Conservation (phyloP, 2,329 filamentous ascomycete genomes). For the Eurotiales sp. region DNA sequence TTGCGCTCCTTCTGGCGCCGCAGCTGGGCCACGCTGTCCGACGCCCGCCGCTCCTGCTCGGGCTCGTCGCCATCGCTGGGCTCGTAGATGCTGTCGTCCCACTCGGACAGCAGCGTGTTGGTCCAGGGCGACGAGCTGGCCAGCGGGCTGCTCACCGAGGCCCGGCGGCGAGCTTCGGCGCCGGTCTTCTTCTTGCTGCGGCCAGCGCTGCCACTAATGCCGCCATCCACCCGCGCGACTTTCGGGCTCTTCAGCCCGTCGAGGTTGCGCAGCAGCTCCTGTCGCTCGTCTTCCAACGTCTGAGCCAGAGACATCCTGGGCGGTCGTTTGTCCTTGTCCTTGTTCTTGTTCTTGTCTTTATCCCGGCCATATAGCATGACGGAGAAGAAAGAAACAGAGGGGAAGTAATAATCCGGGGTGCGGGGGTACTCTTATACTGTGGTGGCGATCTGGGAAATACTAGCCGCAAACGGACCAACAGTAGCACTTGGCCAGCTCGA, state of each 20-base stretch:
- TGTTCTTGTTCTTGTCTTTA: too few relatives aligned
- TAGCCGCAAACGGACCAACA: not conserved
- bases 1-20: conserved; percentile 18
- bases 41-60: conserved; percentile 33
- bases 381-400: not conserved
- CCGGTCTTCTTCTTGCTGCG: conserved; percentile 1
- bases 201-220: conserved; percentile 59
- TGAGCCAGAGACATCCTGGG: conserved; percentile 68
- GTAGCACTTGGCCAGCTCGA: not conserved
- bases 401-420: conserved; percentile 9
- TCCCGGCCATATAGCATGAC: too few relatives aligned
- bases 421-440: too few relatives aligned
- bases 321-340: not conserved
- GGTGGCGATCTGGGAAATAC: too few relatives aligned
- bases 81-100: conserved; percentile 21
- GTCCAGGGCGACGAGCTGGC: conserved; percentile 21
- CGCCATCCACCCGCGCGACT: conserved; percentile 43
- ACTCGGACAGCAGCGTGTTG: conserved; percentile 26
- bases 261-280: conserved; percentile 67
- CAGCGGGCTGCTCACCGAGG: conserved; percentile 15
- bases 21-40: conserved; percentile 25
- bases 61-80: conserved; percentile 30
- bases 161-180: conserved; percentile 34
- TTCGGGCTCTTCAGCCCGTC: conserved; percentile 44
- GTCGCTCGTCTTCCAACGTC: conserved; percentile 71